phyloP scores from a whole-genome alignment of 768 basidiomycete species.

The Butyriboletus loyo region DNA sequence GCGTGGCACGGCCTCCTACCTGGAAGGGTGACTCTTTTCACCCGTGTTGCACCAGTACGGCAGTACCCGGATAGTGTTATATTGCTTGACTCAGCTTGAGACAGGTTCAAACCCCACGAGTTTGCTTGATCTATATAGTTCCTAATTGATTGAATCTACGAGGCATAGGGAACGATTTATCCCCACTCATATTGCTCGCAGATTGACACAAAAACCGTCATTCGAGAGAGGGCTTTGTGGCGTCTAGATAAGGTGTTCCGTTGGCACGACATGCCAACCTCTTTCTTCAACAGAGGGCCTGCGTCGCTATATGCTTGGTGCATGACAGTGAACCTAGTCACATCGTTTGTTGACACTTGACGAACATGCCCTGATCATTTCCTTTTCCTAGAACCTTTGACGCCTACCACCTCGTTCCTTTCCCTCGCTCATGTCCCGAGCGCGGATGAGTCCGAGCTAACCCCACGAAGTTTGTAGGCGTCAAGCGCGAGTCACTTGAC shows the following conservation, averaged over 20 bases:
- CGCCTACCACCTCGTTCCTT: neutral
- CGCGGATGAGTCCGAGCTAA: neutral
- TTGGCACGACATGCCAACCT: neutral
- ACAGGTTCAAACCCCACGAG: neutral
- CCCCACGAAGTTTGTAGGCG: neutral
- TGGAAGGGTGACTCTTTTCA: neutral
- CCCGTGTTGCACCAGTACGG: no score
- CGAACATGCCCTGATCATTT: neutral
- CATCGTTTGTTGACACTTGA: neutral
- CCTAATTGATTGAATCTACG: neutral
- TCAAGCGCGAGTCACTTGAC: neutral
- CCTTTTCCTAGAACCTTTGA: neutral
- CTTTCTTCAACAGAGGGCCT: neutral
- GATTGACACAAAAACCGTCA: neutral
- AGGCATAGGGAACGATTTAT: neutral
- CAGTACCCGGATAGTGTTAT: neutral
- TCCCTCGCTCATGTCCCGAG: neutral
- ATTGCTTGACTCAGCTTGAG: no score
- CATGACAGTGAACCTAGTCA: no score
- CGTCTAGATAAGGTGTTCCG: neutral
- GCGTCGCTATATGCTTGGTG: neutral
- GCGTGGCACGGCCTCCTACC: neutral
- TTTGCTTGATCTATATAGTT: neutral
- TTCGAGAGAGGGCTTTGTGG: neutral
- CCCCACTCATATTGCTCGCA: neutral